Conservation (phyloP, 2,329 filamentous ascomycete genomes). For the Trichoderma sp. region DNA sequence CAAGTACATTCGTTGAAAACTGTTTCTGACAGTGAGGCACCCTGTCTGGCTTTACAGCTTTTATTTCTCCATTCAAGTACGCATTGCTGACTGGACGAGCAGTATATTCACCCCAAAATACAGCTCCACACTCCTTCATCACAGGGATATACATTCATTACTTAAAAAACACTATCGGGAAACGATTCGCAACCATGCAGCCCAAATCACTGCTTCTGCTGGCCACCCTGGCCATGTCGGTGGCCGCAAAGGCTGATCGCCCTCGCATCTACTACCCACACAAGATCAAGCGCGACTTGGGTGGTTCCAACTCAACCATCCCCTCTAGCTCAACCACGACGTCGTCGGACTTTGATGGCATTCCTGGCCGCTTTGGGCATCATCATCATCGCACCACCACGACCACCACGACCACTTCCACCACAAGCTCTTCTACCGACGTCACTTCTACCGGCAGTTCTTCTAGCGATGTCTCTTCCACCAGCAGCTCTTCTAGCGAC, state of each 20-base stretch:
- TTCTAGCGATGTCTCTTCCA: neutral
- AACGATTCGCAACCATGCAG: constrained; percentile 43
- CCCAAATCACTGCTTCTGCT: constrained; percentile 45
- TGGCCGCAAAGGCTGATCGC: constrained; percentile 41
- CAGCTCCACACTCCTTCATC: constrained; percentile 16
- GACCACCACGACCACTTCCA: neutral
- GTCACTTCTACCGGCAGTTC: neutral
- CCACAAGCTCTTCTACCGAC: neutral
- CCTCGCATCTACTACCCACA: constrained; percentile 58
- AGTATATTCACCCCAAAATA: constrained; percentile 19
- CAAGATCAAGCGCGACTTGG: constrained; percentile 52
- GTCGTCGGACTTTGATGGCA: neutral
- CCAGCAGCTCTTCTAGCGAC: neutral
- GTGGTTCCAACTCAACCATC: constrained; percentile 39
- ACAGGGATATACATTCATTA: constrained; percentile 23
- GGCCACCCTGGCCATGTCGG: constrained; percentile 48
- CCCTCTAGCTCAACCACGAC: neutral
- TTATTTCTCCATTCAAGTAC: neutral
- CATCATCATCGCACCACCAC: neutral
- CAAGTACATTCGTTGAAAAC: constrained; percentile 58
- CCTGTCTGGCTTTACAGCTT: neutral
- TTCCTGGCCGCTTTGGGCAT: neutral
- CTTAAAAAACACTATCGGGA: constrained; percentile 18
- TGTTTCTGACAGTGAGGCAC: constrained; percentile 46
- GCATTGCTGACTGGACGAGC: neutral